Conservation (phyloP, 495 filamentous ascomycete species). For the Xylaria acuta region DNA sequence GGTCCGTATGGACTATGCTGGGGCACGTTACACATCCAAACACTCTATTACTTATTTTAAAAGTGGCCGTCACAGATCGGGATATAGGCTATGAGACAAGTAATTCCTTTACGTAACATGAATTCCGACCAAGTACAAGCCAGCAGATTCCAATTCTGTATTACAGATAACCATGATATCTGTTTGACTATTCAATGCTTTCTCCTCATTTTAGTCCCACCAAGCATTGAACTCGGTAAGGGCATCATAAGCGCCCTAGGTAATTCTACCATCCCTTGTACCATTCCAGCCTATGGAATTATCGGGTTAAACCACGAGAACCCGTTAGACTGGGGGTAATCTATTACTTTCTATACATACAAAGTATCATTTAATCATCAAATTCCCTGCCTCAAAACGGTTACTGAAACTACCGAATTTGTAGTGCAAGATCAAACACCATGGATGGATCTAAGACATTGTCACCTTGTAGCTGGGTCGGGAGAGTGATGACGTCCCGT, state of each 20-base stretch:
- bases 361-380: background rate
- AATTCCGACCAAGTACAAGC: background rate
- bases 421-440: background rate
- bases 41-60: no score
- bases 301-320: background rate
- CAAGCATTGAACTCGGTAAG: background rate
- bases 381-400: no score
- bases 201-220: background rate
- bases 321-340: background rate
- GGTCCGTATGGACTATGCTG: background rate
- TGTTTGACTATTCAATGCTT: no score
- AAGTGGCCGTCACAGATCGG: background rate
- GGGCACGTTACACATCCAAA: no score
- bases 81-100: background rate
- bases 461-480: background rate
- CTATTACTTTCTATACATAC: background rate
- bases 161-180: background rate
- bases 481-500: background rate
- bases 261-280: background rate
- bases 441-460: conserved; percentile 1
- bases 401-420: background rate
- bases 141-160: background rate
- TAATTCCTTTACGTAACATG: background rate
- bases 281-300: background rate
- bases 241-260: background rate